Conservation (phyloP, 1,284 basidiomycete species). For the Xerocomus nothofagi region DNA sequence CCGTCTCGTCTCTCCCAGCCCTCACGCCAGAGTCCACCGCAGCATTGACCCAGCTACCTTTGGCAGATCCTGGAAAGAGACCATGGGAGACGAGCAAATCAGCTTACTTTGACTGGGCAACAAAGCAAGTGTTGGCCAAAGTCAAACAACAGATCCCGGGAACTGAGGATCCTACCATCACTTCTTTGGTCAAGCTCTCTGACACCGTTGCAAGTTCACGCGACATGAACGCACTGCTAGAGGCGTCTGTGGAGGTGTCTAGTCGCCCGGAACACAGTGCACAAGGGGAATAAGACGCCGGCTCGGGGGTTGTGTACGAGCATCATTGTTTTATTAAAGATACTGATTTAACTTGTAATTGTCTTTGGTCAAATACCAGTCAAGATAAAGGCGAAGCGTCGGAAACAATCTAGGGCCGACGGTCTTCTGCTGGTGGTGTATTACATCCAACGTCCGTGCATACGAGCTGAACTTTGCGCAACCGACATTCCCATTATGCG, state of each 20-base stretch:
- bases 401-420: neutral
- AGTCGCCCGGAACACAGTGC: neutral
- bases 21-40: conserved; percentile 46
- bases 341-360: neutral
- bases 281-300: neutral
- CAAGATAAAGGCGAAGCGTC: neutral
- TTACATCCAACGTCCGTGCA: neutral
- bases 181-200: conserved; percentile 28
- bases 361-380: neutral
- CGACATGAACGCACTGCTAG: conserved; percentile 35
- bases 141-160: conserved; percentile 40
- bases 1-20: conserved; percentile 50
- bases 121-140: conserved; percentile 51
- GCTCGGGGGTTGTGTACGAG: neutral
- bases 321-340: neutral
- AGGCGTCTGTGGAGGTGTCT: conserved; percentile 9
- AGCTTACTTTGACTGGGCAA: conserved; percentile 70
- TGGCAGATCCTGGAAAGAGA: conserved; percentile 61
- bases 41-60: conserved; percentile 39
- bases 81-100: conserved; percentile 67
- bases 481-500: neutral
- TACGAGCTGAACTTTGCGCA: neutral
- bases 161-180: conserved; percentile 33
- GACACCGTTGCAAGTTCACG: conserved; percentile 34
- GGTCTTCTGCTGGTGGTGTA: neutral